Percentiles rank a stretch among this genome's conserved stretches.
These are phyloP conservation scores for Nannochloropsis salina DNA, from an alignment of 108 stramenopile genomes.

Conservation along the genomic window DNA sequence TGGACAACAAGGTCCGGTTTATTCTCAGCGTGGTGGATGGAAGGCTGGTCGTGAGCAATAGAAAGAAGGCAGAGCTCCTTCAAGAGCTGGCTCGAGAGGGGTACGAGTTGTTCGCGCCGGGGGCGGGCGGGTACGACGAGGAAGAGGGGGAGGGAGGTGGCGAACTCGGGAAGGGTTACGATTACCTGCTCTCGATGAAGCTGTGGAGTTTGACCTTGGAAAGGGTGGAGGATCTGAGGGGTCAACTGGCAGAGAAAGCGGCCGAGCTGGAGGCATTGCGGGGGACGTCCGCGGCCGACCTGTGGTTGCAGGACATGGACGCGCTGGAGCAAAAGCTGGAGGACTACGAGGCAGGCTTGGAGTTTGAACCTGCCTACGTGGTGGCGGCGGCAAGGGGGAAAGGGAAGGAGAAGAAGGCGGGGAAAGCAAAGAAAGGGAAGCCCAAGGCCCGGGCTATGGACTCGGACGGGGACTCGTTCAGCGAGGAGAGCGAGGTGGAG, in stretches of 20 bases:
- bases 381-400: conserved; percentile 25
- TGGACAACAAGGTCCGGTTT: conserved; percentile 95
- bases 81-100: conserved; percentile 69
- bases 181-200: conserved; percentile 97
- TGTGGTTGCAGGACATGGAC: conserved; percentile 90
- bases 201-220: conserved; percentile 95
- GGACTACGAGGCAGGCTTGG: conserved; percentile 60
- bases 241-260: conserved; percentile 71
- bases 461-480: conserved; percentile 32
- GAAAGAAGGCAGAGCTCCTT: conserved; percentile 80
- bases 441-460: conserved; percentile 40
- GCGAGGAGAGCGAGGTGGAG: conserved; percentile 49
- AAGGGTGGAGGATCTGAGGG: conserved; percentile 78
- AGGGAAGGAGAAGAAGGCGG: conserved; percentile 41
- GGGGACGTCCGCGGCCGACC: conserved; percentile 63
- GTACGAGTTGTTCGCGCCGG: conserved; percentile 66
- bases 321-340: conserved; percentile 81
- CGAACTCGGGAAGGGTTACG: conserved; percentile 82
- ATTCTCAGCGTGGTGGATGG: conserved; percentile 87
- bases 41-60: conserved; percentile 78
- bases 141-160: conserved; percentile 40
- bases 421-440: conserved; percentile 54
- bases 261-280: conserved; percentile 66
- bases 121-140: conserved; percentile 38
- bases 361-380: conserved; percentile 57